Base-by-base conservation (phyloP, 495 filamentous ascomycete genomes). In the Aspergillus haitiensis region DNA sequence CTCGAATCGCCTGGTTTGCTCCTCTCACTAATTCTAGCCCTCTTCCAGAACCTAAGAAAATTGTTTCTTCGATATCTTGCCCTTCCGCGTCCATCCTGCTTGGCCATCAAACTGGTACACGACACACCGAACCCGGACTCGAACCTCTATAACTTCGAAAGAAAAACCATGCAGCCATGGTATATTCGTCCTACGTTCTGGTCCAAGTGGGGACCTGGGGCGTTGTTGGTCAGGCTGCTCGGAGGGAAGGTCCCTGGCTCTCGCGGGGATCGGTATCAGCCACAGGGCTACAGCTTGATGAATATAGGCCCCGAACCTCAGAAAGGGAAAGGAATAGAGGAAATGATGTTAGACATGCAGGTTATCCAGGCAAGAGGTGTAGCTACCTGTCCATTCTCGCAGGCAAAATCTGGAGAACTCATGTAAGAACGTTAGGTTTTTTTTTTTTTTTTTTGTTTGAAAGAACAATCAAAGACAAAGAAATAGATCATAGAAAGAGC, bases 291-390 rank as follows among this genome's bases (percentile, higher is more conserved):
- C 64, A 56, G 74, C 15, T 70, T 82, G 52, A 64, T 73, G 37
- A 81, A 84, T 5, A 60, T 86, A 31, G 84, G 84, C 0, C 84
- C 84, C 0, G 57, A 61, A 6, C 66, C 66, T 3, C 70, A 83
- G 64, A 74, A 76, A 58, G 78, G 76, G 1, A 74, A 80, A 49
- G 84, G 83, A 9, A 64, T 69, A 56, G 72, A 75, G 12, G 71
- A 70, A 63, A 74, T 63, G 75, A 55, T 51, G 61, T 57, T 13
- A 55, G 63, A 67, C 63, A 70, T 64, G 60, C 61, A 65, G 48
- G 49, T 81, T 31, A 68, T 69, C 40, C 66, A 49, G 40, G 69
- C 64, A 52, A 66, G 71, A 49, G 67, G 65, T n/a, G 59, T 60
- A 32, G 52, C 59, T 47, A 65, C 65, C 33, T 67, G 65, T 52